Percentiles rank a stretch among this genome's conserved stretches.
phyloP scores from a whole-genome alignment of 257 asterid species.

The Primulina eburnea region DNA sequence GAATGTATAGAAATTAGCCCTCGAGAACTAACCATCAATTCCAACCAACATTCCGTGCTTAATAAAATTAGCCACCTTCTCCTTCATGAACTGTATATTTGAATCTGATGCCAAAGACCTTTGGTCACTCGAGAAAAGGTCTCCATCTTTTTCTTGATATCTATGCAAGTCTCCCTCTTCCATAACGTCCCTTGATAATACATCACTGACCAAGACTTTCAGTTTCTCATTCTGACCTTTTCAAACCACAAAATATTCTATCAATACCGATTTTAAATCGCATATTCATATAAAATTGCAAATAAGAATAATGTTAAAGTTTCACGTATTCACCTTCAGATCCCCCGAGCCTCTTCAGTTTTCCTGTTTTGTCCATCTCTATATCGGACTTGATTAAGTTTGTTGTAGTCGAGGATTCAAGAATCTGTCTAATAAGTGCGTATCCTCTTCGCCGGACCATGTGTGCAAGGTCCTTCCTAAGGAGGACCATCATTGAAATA shows the following conservation, averaged over 20 bases:
- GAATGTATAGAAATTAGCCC: neutral
- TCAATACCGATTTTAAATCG: too few relatives aligned
- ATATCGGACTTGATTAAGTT: conserved; percentile 21
- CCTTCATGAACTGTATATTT: conserved; percentile 39
- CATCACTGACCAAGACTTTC: conserved; percentile 32
- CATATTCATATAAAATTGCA: neutral
- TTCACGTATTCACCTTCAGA: conserved; percentile 37
- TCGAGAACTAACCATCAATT: conserved; percentile 51
- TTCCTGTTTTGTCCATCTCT: conserved; percentile 36
- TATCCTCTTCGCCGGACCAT: conserved; percentile 93
- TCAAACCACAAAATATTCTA: conserved; percentile 28
- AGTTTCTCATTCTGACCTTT: conserved; percentile 59
- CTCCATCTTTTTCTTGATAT: conserved; percentile 26
- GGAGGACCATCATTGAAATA: neutral
- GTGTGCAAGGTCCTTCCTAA: conserved; percentile 77
- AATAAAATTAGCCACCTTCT: conserved; percentile 56
- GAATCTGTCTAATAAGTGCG: conserved; percentile 59
- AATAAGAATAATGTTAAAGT: conserved; percentile 11
- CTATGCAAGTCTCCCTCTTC: conserved; percentile 16
- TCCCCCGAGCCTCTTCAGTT: conserved; percentile 25
- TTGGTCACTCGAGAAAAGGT: conserved; percentile 21
- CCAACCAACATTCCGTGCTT: conserved; percentile 63
- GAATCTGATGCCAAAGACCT: conserved; percentile 20
- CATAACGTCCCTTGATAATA: conserved; percentile 30
- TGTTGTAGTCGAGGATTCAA: conserved; percentile 34